Evolutionary conservation across 164 flowering plant species (phyloP), one percentile per base, ranked within the genome.

Genomic region (Magnolia officinalis): DNA sequence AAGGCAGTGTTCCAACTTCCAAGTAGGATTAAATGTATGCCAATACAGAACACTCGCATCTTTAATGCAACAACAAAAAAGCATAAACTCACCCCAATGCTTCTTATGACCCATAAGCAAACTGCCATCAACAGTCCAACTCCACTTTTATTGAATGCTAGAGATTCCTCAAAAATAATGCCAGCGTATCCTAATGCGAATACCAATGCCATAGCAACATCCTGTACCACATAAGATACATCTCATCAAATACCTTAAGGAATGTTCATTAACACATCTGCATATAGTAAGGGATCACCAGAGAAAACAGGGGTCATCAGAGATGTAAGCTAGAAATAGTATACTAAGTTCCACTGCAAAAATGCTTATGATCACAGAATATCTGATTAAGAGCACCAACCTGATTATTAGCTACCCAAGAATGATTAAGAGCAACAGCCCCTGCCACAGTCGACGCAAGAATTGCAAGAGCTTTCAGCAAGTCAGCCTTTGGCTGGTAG

Each of bases 391-490:
- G 19, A 68, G 50, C 7, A 70, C 16, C 11, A 37, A 93, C 98
- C 99, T 96, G 99, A 87, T 94, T 91, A 24, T 90, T 94, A 77
- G 99, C 98, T 68, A 96, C 98, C 98, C 98, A 96, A 0, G 98
- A 91, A 21, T 94, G 98, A 84, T 91, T 96, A 78, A 96, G 90
- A 50, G 98, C 99, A 21, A 88, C 81, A 23, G 95, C 83, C 37
- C 98, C 98, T 29, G 90, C 84, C 21, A 78, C 82, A 82, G 97
- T 90, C 52, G 92, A 90, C 64, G 88, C 94, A 77, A 96, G 75
- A 70, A 96, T 80, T 70, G 91, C 92, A 84, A 92, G 77, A 73
- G 97, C 97, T 88, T 96, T 96, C 73, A 91, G 59, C 63, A 96
- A 84, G 81, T 96, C 97, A 16, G 93, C 92, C 86, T 94, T 96